Evolutionary conservation across 768 basidiomycete genomes (phyloP).

Genomic region (Suillus spraguei): DNA sequence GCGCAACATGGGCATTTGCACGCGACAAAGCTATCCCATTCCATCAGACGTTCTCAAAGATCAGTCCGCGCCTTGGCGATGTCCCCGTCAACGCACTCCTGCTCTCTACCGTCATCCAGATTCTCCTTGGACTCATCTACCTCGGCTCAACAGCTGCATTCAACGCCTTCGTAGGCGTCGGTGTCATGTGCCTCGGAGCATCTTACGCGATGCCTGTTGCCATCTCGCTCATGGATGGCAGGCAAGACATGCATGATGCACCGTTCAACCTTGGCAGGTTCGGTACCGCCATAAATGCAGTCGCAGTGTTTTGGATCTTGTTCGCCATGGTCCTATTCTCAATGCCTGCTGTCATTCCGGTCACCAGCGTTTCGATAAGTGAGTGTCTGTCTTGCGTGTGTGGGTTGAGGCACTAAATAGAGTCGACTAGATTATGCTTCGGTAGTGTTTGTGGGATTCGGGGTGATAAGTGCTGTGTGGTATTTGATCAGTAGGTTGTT

Average conservation of each 20-base stretch:
- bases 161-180: conserved; percentile 69
- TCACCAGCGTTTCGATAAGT: conserved; percentile 53
- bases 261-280: conserved; percentile 51
- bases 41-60: conserved; percentile 47
- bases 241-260: conserved; percentile 48
- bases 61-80: conserved; percentile 43
- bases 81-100: conserved; percentile 64
- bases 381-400: conserved; percentile 16
- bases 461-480: conserved; percentile 58
- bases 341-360: conserved; percentile 66
- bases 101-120: conserved; percentile 58
- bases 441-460: conserved; percentile 69
- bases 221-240: conserved; percentile 48
- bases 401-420: neutral
- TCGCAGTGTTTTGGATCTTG: conserved; percentile 59
- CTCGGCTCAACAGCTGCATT: conserved; percentile 66
- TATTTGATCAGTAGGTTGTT: conserved; percentile 53
- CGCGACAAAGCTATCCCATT: conserved; percentile 68
- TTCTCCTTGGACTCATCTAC: conserved; percentile 63
- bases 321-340: conserved; percentile 70
- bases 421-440: conserved; percentile 58
- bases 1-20: conserved; percentile 73
- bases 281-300: conserved; percentile 48
- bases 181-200: conserved; percentile 64
- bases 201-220: conserved; percentile 66